Conservation (phyloP, 176 grass and related monocot species). For the Lolium multiflorum region DNA sequence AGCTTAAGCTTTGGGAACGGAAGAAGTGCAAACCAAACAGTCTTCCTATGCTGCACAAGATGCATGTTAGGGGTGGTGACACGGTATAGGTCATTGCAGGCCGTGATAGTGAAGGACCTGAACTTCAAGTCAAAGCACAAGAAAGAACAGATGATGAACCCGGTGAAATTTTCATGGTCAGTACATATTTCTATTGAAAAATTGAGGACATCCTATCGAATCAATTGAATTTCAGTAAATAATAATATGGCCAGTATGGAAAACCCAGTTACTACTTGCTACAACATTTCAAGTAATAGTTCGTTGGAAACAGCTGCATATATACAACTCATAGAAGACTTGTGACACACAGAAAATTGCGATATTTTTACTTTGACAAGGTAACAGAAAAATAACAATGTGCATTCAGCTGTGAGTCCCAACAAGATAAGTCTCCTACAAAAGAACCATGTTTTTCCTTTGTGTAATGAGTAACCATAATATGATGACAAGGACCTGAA, state of each 20-base stretch:
- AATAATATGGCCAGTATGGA: background rate
- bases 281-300: background rate
- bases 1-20: slow-evolving; percentile 90
- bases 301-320: background rate
- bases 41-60: slow-evolving; percentile 85
- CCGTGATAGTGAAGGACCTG: slow-evolving; percentile 81
- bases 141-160: slow-evolving; percentile 84
- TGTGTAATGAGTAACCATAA: slow-evolving; percentile 2
- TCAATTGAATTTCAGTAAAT: slow-evolving; percentile 24
- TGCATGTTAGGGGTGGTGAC: slow-evolving; percentile 95
- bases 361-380: background rate
- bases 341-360: background rate
- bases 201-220: too few relatives aligned
- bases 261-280: background rate
- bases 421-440: background rate
- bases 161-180: slow-evolving; percentile 89
- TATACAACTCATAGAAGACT: slow-evolving; percentile 18
- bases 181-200: slow-evolving; percentile 5
- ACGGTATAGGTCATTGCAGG: slow-evolving; percentile 85
- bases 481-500: slow-evolving; percentile 66
- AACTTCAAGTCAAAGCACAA: slow-evolving; percentile 98
- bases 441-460: slow-evolving; percentile 9
- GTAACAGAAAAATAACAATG: background rate
- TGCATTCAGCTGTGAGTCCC: background rate
- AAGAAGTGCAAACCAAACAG: slow-evolving; percentile 98